Conservation (phyloP, 768 basidiomycete genomes). For the Lentinula detonsa region DNA sequence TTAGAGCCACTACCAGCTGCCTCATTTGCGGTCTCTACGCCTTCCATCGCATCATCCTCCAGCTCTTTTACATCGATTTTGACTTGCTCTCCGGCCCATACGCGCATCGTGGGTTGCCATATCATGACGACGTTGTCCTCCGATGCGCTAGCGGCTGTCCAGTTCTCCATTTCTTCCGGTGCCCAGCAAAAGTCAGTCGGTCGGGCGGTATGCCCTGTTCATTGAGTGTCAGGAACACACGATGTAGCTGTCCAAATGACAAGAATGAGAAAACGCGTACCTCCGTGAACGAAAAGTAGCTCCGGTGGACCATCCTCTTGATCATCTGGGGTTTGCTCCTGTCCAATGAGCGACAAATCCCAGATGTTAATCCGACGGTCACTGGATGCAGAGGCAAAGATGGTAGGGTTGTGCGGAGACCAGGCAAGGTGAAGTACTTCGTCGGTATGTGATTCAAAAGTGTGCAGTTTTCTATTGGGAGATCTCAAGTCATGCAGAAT, state of each 20-base stretch:
- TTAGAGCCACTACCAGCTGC: constrained; percentile 33
- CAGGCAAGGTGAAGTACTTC: constrained; percentile 92
- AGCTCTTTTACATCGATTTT: constrained; percentile 82
- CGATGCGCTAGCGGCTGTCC: constrained; percentile 84
- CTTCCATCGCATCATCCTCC: constrained; percentile 77
- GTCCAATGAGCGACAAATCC: constrained; percentile 88
- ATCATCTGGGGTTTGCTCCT: constrained; percentile 96
- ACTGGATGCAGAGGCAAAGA: constrained; percentile 93
- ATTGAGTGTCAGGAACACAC: not conserved
- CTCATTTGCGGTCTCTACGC: constrained; percentile 41
- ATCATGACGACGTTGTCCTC: constrained; percentile 97
- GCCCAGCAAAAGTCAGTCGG: constrained; percentile 97
- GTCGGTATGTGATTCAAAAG: constrained; percentile 90
- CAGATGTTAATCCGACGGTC: constrained; percentile 93
- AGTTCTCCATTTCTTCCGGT: constrained; percentile 73
- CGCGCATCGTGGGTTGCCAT: constrained; percentile 94
- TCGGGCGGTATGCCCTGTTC: constrained; percentile 74
- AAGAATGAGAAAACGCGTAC: constrained; percentile 33
- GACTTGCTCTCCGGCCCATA: constrained; percentile 89
- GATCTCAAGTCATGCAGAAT: constrained; percentile 82
- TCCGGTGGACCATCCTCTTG: constrained; percentile 98
- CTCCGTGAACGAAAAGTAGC: constrained; percentile 92
- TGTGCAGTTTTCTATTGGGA: constrained; percentile 73
- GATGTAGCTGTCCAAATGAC: not conserved
- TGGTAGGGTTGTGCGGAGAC: constrained; percentile 89